These are phyloP conservation scores for Candida glucosophila DNA, from an alignment of 1,139 yeast species.

Conservation along the genomic window DNA sequence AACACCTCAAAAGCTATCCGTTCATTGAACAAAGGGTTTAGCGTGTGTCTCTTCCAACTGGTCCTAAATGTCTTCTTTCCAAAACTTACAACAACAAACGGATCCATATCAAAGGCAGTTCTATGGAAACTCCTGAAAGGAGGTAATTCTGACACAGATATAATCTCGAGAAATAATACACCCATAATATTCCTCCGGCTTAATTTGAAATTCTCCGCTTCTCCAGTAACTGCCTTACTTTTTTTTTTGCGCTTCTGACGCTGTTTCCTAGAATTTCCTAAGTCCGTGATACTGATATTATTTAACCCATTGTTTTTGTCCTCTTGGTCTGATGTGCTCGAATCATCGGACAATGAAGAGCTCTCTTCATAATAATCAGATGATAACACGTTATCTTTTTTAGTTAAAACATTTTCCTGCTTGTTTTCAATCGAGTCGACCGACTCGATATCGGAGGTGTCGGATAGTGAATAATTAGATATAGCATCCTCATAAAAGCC, in stretches of 20 bases:
- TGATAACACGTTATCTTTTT: too few relatives aligned
- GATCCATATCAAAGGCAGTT: conserved; percentile 90
- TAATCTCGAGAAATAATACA: conserved; percentile 67
- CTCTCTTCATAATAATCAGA: neutral
- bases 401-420: too few relatives aligned
- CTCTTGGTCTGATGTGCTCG: neutral
- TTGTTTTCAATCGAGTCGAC: too few relatives aligned
- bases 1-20: conserved; percentile 71
- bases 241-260: conserved; percentile 1
- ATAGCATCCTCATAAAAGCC: conserved; percentile 30
- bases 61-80: conserved; percentile 86
- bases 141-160: conserved; percentile 65
- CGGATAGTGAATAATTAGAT: conserved; percentile 9
- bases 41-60: conserved; percentile 73
- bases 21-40: conserved; percentile 80
- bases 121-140: conserved; percentile 52
- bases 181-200: conserved; percentile 49
- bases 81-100: conserved; percentile 85
- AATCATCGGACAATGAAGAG: neutral
- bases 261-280: neutral
- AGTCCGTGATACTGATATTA: neutral
- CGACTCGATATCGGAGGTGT: conserved; percentile 24
- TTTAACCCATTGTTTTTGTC: neutral
- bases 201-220: conserved; percentile 18
- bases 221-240: conserved; percentile 1